These are phyloP conservation scores for Phycomyces nitens DNA, from an alignment of 192 early-diverging fungal genomes.

Conservation along the genomic window DNA sequence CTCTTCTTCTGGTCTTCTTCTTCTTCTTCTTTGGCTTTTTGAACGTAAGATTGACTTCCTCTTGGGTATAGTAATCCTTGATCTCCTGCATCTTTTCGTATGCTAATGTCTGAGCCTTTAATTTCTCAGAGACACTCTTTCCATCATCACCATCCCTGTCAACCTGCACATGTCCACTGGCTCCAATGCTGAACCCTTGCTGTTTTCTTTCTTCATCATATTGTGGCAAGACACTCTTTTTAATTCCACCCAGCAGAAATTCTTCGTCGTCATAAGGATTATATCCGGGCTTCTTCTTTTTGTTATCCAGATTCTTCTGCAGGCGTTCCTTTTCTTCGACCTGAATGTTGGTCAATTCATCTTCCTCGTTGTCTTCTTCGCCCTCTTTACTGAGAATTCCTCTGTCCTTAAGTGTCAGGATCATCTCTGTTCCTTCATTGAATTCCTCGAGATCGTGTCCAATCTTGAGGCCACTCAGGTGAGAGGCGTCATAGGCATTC, in stretches of 20 bases:
- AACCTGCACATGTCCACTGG: slow-evolving; percentile 35
- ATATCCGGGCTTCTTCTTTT: slow-evolving; percentile 63
- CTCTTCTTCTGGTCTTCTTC: slow-evolving; percentile 51
- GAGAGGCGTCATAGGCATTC: slow-evolving; percentile 33
- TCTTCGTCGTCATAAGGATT: slow-evolving; percentile 77
- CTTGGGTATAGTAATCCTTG: slow-evolving; percentile 87
- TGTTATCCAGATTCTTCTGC: slow-evolving; percentile 73
- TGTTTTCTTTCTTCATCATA: slow-evolving; percentile 78
- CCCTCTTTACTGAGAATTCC: slow-evolving; percentile 47
- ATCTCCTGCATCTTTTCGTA: slow-evolving; percentile 64
- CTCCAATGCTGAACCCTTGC: slow-evolving; percentile 55
- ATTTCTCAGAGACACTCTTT: slow-evolving; percentile 39
- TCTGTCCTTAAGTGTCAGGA: slow-evolving; percentile 85
- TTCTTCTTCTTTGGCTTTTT: slow-evolving; percentile 77
- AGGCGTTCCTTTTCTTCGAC: slow-evolving; percentile 65
- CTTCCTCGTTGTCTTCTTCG: slow-evolving; percentile 54
- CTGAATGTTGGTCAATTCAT: slow-evolving; percentile 69
- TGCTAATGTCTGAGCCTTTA: slow-evolving; percentile 47
- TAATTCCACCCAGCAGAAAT: slow-evolving; percentile 42
- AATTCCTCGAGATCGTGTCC: slow-evolving; percentile 70
- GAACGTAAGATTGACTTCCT: slow-evolving; percentile 73
- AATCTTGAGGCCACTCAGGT: slow-evolving; percentile 73
- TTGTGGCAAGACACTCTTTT: slow-evolving; percentile 62
- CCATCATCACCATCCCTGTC: slow-evolving; percentile 6
- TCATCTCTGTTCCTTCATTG: slow-evolving; percentile 62